Conservation (phyloP, 2,329 filamentous ascomycete genomes). For the Colletotrichum lentis region DNA sequence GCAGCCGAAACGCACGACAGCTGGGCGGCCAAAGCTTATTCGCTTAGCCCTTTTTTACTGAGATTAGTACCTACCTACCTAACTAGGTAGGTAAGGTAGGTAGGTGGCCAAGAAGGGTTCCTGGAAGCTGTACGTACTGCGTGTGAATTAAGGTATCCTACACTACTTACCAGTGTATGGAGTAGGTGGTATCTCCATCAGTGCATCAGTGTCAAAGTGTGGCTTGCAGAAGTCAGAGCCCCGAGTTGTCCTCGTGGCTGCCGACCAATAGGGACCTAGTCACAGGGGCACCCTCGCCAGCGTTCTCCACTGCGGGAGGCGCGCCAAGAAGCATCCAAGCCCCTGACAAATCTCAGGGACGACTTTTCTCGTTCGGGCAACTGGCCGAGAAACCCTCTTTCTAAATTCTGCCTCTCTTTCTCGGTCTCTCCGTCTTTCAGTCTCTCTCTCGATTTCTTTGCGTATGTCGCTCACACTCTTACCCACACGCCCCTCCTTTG, state of each 20-base stretch:
- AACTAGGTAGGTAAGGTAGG: too few relatives aligned
- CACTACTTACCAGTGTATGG: too few relatives aligned
- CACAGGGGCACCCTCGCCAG: slow-evolving; percentile 11
- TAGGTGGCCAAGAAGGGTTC: too few relatives aligned
- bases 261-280: not conserved
- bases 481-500: not conserved
- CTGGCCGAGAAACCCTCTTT: not conserved
- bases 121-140: too few relatives aligned
- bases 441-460: not conserved
- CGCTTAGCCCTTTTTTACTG: not conserved
- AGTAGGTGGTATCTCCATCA: too few relatives aligned
- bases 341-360: slow-evolving; percentile 28
- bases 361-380: not conserved
- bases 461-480: not conserved
- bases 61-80: too few relatives aligned
- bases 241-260: slow-evolving; percentile 4
- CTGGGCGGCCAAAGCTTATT: slow-evolving; percentile 27
- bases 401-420: not conserved
- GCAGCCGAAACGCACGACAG: slow-evolving; percentile 32
- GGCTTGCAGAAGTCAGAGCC: too few relatives aligned
- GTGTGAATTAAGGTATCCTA: too few relatives aligned
- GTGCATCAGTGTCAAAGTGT: too few relatives aligned
- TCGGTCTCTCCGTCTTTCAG: not conserved
- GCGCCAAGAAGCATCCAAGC: slow-evolving; percentile 22
- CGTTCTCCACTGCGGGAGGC: not conserved